Base-by-base conservation (phyloP, 2,329 filamentous ascomycete genomes). In the Domatiomyces catenatus region DNA sequence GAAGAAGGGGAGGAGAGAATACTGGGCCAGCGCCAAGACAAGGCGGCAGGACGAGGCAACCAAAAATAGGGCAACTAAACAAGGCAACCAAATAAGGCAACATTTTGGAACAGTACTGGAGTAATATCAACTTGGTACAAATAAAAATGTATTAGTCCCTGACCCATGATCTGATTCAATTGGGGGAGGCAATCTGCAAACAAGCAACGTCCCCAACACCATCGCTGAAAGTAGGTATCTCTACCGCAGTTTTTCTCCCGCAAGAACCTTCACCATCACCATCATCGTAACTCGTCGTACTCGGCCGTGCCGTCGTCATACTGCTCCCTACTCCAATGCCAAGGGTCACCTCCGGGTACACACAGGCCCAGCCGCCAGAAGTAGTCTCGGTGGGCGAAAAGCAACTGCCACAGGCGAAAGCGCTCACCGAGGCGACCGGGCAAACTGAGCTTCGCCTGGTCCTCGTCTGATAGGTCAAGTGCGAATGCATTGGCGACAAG, bases 371-470 rank as follows among this genome's bases (percentile, higher is more conserved):
- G 67, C 51, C 92, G 76, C 86, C 87, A 94, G 67, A 98, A 96
- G 66, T 98, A 98, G 69, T 98, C 92, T 42, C 92, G 74, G 68
- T 98, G 92, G 1, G 89, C 85, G 66, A 93, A 94, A 62, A 96
- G 83, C 6, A 95, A 70, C 67, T 94, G 80, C 87, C 90, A 94
- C n/a, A 93, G 75, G 65, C 83, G 85, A 60, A 76, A 89, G 65
- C 66, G 76, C 66, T 66, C 67, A n/a, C 67, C 73, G 15, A 75
- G 66, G 53, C 57, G 53, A 44, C 55, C 64, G 53, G 48, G 60
- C 39, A 44, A 22, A 22, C 50, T 51, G 36, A 56, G n/a, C 18
- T 48, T 42, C 2, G 47, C 42, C 5, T 51, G 39, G 3, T 51
- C 49, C 44, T 53, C 56, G 51, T 46, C 59, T 24, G 32, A 39